Percentiles rank a stretch among this genome's conserved stretches.
phyloP scores from a whole-genome alignment of 2,329 filamentous ascomycete species.

The Hirsutella minnesotensis region DNA sequence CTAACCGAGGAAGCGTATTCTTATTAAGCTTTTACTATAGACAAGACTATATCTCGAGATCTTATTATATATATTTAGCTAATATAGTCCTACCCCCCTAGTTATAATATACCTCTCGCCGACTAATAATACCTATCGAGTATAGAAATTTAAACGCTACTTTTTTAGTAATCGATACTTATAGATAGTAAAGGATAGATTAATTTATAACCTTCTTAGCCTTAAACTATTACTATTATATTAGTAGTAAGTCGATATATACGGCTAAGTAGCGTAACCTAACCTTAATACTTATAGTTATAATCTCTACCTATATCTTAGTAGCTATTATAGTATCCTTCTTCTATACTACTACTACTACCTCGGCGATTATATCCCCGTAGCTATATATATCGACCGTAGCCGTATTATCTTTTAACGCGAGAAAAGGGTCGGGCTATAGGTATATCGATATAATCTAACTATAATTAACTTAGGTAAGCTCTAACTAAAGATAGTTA shows the following conservation, averaged over 20 bases:
- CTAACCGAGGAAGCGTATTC: conserved; percentile 1
- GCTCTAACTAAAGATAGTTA: neutral
- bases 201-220: neutral
- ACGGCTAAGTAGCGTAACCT: neutral
- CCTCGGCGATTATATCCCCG: neutral
- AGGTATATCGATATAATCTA: neutral
- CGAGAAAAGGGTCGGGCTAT: neutral
- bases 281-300: neutral
- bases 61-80: neutral
- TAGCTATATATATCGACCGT: neutral
- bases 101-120: neutral
- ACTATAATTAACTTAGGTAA: neutral
- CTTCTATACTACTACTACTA: neutral
- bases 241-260: neutral
- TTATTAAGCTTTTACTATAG: conserved; percentile 2
- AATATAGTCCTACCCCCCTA: neutral
- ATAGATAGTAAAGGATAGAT: neutral
- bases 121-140: neutral
- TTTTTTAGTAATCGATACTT: neutral
- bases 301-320: neutral
- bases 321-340: neutral
- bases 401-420: neutral
- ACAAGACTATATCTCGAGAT: conserved; percentile 3
- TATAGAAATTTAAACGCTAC: neutral
- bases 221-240: neutral